These are phyloP conservation scores for Nemania diffusa DNA, from an alignment of 2,329 filamentous ascomycete species.

Conservation along the genomic window DNA sequence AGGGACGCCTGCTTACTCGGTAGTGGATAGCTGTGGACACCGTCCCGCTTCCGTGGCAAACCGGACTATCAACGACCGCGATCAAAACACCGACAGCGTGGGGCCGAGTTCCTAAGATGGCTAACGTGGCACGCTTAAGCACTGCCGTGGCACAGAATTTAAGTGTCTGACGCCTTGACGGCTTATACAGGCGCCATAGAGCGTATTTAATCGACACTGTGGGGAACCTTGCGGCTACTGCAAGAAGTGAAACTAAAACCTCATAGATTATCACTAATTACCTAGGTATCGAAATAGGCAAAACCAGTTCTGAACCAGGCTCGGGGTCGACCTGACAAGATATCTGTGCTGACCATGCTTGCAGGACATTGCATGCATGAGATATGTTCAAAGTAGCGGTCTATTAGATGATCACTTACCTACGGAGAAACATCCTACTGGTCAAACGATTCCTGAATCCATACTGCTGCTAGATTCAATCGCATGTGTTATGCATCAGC, in stretches of 20 bases:
- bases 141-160: too few relatives aligned
- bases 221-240: too few relatives aligned
- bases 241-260: too few relatives aligned
- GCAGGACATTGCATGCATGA: neutral
- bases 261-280: too few relatives aligned
- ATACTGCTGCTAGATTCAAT: neutral
- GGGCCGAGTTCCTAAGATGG: neutral
- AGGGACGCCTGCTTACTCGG: too few relatives aligned
- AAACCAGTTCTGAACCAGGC: too few relatives aligned
- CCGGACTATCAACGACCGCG: too few relatives aligned
- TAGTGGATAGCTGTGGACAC: neutral
- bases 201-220: too few relatives aligned
- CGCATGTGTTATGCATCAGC: neutral
- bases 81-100: neutral
- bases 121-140: too few relatives aligned
- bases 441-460: neutral
- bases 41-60: neutral
- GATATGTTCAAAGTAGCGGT: conserved; percentile 16
- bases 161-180: too few relatives aligned
- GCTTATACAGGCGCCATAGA: too few relatives aligned
- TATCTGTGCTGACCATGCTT: neutral
- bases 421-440: neutral
- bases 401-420: neutral
- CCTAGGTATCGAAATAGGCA: too few relatives aligned
- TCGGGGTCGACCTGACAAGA: neutral